Evolutionary conservation across 306 rosid species (phyloP).

Genomic region (Arachis hypogaea): DNA sequence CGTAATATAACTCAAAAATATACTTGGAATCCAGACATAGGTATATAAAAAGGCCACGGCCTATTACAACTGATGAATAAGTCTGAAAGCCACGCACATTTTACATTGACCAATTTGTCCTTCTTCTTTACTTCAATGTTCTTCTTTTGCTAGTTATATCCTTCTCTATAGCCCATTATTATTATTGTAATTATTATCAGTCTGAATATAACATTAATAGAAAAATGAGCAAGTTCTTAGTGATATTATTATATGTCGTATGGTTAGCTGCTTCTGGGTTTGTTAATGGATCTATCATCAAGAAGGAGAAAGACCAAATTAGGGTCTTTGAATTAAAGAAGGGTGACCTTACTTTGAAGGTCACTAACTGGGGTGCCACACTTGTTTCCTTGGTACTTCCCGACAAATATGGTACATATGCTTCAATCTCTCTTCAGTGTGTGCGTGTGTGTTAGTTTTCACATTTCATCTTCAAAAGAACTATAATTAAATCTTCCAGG

Average conservation of each 20-base stretch:
- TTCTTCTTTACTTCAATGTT: no score
- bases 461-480: not conserved
- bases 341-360: conserved; percentile 43
- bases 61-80: no score
- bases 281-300: conserved; percentile 29
- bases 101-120: no score
- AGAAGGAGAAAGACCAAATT: conserved; percentile 26
- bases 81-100: no score
- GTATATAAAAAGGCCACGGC: no score
- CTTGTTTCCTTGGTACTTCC: conserved; percentile 45
- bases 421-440: not conserved
- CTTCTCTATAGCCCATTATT: no score
- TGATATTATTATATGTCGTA: conserved; percentile 23
- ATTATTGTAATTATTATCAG: no score
- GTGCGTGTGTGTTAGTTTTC: no score
- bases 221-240: conserved; percentile 34
- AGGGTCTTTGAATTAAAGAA: conserved; percentile 45
- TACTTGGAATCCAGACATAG: no score
- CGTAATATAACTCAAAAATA: no score
- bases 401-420: conserved; percentile 42
- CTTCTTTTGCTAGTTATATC: no score
- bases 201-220: no score
- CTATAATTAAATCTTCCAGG: not conserved
- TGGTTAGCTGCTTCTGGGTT: conserved; percentile 28
- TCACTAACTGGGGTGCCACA: conserved; percentile 51